A percentile compares a stretch with the other conserved stretches of the same genome.
Conservation (phyloP, 805 yeast species). For the Schwanniomyces polymorphus region DNA sequence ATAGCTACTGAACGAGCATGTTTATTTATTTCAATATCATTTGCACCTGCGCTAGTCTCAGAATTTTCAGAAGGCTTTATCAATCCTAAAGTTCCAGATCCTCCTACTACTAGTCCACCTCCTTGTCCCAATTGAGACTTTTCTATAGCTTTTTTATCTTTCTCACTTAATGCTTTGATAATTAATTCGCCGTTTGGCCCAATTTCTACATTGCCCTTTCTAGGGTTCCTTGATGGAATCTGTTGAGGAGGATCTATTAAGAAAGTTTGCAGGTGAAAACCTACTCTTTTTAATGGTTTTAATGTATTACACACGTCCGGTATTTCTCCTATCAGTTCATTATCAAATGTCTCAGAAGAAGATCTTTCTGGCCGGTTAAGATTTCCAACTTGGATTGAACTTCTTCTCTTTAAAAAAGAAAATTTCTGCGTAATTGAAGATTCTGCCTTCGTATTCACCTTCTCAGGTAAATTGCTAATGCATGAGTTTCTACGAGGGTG, state of each 20-base stretch:
- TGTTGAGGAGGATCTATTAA: constrained; percentile 71
- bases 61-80: constrained; percentile 16
- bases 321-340: neutral
- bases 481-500: constrained; percentile 12
- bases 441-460: neutral
- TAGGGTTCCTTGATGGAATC: constrained; percentile 83
- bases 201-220: constrained; percentile 70
- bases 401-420: constrained; percentile 28
- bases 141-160: constrained; percentile 47
- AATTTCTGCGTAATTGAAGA: constrained; percentile 15
- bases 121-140: constrained; percentile 43
- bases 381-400: constrained; percentile 4
- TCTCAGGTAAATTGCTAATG: neutral
- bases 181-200: constrained; percentile 53
- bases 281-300: constrained; percentile 42
- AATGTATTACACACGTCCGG: constrained; percentile 27
- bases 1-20: constrained; percentile 25
- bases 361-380: constrained; percentile 1
- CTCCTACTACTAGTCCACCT: constrained; percentile 78
- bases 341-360: constrained; percentile 4
- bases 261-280: constrained; percentile 42
- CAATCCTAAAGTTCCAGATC: constrained; percentile 63
- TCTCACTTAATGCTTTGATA: constrained; percentile 54
- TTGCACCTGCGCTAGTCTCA: constrained; percentile 15
- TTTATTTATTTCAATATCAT: constrained; percentile 8